Conservation (phyloP, 2,329 filamentous ascomycete genomes). For the Fusarium robinianum region DNA sequence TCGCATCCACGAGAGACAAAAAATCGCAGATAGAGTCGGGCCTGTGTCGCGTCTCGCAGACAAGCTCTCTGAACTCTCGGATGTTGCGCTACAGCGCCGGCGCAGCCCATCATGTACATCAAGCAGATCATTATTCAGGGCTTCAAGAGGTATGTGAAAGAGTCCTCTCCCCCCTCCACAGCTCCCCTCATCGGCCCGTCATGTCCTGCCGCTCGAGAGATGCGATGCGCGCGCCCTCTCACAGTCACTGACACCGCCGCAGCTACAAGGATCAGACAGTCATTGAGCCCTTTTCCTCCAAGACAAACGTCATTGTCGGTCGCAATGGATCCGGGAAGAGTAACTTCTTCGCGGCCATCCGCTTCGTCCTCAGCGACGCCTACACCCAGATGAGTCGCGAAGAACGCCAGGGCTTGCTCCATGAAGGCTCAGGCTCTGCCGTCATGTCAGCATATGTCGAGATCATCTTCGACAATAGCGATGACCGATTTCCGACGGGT, state of each 20-base stretch:
- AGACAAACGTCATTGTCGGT: conserved; percentile 97
- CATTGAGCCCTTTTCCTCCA: conserved; percentile 96
- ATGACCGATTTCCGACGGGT: conserved; percentile 92
- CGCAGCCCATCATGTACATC: conserved; percentile 78
- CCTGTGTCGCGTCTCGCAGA: conserved; percentile 32
- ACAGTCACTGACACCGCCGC: conserved; percentile 30
- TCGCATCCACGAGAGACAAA: conserved; percentile 29
- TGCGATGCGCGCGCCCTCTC: conserved; percentile 2
- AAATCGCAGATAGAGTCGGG: conserved; percentile 28
- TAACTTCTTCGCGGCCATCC: conserved; percentile 99
- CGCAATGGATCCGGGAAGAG: conserved; percentile 99
- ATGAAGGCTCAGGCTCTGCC: conserved; percentile 95
- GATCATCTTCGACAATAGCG: conserved; percentile 97
- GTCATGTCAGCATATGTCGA: conserved; percentile 99
- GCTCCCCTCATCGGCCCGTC: conserved; percentile 5
- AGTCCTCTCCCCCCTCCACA: neutral
- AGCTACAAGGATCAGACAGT: conserved; percentile 99
- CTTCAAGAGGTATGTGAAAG: conserved; percentile 82
- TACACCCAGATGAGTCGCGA: conserved; percentile 96
- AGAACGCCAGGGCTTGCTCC: conserved; percentile 92
- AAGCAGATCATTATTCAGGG: conserved; percentile 99
- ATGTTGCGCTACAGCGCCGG: conserved; percentile 47
- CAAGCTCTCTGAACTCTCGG: conserved; percentile 33
- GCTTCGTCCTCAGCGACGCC: conserved; percentile 96
- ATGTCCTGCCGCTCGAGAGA: no score